Evolutionary conservation across 306 rosid genomes (phyloP).

Genomic region (Argentina anserina): DNA sequence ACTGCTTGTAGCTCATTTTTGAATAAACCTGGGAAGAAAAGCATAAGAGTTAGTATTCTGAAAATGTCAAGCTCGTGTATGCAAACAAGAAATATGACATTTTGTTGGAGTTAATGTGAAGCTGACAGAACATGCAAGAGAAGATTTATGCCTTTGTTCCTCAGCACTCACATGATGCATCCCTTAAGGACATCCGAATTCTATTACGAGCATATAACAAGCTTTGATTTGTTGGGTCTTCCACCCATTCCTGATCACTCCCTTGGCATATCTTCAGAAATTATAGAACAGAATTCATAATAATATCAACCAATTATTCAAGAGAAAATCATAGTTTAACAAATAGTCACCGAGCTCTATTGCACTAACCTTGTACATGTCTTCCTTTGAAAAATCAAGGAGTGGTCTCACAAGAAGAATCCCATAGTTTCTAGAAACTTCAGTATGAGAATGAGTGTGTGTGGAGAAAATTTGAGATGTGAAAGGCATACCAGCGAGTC

Average conservation of each 20-base stretch:
- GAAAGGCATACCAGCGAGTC: slow-evolving; percentile 96
- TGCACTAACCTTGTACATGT: slow-evolving; percentile 68
- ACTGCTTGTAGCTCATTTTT: slow-evolving; percentile 75
- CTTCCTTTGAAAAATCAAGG: slow-evolving; percentile 76
- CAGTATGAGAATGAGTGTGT: slow-evolving; percentile 28
- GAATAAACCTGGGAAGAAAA: slow-evolving; percentile 52
- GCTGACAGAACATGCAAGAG: not conserved
- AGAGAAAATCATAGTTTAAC: slow-evolving; percentile 4
- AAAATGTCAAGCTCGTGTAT: slow-evolving; percentile 14
- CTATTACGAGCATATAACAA: slow-evolving; percentile 75
- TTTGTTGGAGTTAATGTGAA: not conserved
- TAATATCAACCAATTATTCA: not conserved
- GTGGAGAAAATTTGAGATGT: slow-evolving; percentile 72
- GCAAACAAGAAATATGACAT: slow-evolving; percentile 10
- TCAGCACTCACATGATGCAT: slow-evolving; percentile 56
- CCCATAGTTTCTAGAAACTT: slow-evolving; percentile 39
- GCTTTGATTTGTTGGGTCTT: slow-evolving; percentile 89
- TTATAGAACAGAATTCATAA: slow-evolving; percentile 4
- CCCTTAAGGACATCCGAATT: slow-evolving; percentile 58
- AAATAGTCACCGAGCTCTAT: not conserved
- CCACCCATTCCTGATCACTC: slow-evolving; percentile 70
- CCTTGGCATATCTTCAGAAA: slow-evolving; percentile 67
- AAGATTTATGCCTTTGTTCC: not conserved
- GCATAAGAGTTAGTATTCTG: slow-evolving; percentile 4
- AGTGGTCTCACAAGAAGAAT: slow-evolving; percentile 86